Percentiles rank a stretch among this genome's conserved stretches.
phyloP scores from a whole-genome alignment of 257 asterid species.

The Ligustrum vulgare region DNA sequence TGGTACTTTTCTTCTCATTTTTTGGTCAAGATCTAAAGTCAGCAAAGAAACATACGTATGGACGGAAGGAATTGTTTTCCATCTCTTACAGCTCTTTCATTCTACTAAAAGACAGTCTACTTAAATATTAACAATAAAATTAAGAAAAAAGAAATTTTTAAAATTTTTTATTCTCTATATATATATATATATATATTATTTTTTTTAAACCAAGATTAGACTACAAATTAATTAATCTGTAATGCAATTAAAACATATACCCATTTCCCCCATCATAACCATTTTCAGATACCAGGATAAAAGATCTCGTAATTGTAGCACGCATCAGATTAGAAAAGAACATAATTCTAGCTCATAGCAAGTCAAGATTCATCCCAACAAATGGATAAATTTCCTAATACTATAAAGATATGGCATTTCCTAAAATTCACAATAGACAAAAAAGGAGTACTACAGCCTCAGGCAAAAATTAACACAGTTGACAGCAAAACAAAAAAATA shows the following conservation, averaged over 20 bases:
- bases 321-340: background rate
- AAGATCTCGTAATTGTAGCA: background rate
- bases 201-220: background rate
- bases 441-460: background rate
- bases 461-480: background rate
- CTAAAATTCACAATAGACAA: background rate
- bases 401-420: background rate
- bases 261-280: background rate
- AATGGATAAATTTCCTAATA: background rate
- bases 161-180: background rate
- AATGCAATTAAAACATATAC: background rate
- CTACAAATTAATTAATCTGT: background rate
- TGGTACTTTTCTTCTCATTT: background rate
- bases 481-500: background rate
- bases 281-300: background rate
- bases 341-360: background rate
- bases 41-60: background rate
- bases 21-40: background rate
- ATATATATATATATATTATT: no score
- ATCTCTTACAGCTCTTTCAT: background rate
- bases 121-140: background rate
- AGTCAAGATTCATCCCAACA: background rate
- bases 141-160: background rate
- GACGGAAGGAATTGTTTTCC: background rate
- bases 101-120: background rate